Percentiles rank a stretch among this genome's conserved stretches.
Evolutionary conservation across 805 yeast genomes (phyloP).

Genomic region (Candida caryicola): DNA sequence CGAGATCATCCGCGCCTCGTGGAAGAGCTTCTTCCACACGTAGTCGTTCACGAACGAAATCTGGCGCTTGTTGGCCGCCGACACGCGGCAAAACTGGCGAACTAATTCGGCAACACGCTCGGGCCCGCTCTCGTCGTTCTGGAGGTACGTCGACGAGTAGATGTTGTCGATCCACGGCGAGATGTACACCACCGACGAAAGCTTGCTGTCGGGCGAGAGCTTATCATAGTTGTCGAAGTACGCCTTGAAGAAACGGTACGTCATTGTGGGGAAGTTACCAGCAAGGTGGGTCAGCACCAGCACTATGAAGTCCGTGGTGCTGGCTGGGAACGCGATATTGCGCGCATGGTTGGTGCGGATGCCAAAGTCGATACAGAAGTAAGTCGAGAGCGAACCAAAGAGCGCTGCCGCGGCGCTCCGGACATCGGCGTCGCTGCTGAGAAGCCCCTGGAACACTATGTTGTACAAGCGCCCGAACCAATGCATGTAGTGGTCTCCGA

Average conservation of each 20-base stretch:
- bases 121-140: slow-evolving; percentile 56
- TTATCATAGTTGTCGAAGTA: slow-evolving; percentile 42
- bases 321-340: slow-evolving; percentile 66
- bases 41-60: slow-evolving; percentile 54
- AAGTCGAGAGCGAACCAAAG: slow-evolving; percentile 57
- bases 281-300: slow-evolving; percentile 60
- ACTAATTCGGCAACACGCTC: slow-evolving; percentile 59
- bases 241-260: slow-evolving; percentile 59
- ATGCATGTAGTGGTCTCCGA: slow-evolving; percentile 24
- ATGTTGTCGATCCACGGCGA: slow-evolving; percentile 77
- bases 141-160: slow-evolving; percentile 52
- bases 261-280: slow-evolving; percentile 50
- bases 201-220: slow-evolving; percentile 30
- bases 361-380: slow-evolving; percentile 61
- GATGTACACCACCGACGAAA: slow-evolving; percentile 49
- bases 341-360: slow-evolving; percentile 52
- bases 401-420: slow-evolving; percentile 63
- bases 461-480: slow-evolving; percentile 62
- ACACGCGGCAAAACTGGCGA: slow-evolving; percentile 57
- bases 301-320: slow-evolving; percentile 59
- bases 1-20: slow-evolving; percentile 57
- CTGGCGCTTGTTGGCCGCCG: slow-evolving; percentile 47
- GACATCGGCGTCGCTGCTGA: slow-evolving; percentile 57
- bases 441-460: slow-evolving; percentile 64
- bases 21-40: slow-evolving; percentile 65